These are phyloP conservation scores for Yamadazyma scolyti DNA, from an alignment of 805 yeast genomes.

Conservation along the genomic window DNA sequence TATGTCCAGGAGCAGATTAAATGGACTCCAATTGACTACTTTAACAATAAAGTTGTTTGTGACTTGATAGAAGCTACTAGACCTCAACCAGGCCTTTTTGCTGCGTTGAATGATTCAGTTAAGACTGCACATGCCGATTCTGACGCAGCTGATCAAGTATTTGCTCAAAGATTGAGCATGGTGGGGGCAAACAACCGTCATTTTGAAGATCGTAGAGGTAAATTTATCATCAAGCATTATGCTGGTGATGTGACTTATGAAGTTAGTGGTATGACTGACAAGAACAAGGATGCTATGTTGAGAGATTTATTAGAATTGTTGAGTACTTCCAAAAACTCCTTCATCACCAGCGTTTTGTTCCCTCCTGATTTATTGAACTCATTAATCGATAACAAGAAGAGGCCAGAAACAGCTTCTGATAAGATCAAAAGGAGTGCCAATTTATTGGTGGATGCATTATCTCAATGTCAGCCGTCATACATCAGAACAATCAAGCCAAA, in stretches of 20 bases:
- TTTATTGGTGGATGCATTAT: conserved; percentile 79
- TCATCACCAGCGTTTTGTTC: conserved; percentile 53
- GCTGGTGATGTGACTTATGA: conserved; percentile 98
- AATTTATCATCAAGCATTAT: conserved; percentile 90
- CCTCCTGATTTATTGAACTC: conserved; percentile 35
- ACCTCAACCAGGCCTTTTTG: conserved; percentile 91
- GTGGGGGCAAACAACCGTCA: conserved; percentile 75
- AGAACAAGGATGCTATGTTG: conserved; percentile 91
- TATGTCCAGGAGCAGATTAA: conserved; percentile 91
- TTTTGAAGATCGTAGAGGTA: conserved; percentile 82
- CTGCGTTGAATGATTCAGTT: conserved; percentile 93
- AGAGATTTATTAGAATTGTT: conserved; percentile 82
- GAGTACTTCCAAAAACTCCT: conserved; percentile 64
- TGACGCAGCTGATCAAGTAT: conserved; percentile 92
- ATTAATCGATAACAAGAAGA: conserved; percentile 55
- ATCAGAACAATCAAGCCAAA: conserved; percentile 97
- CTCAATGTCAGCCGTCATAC: conserved; percentile 91
- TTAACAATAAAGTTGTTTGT: conserved; percentile 94
- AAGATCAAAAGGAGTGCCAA: conserved; percentile 92
- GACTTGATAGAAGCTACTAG: conserved; percentile 90
- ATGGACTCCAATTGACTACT: conserved; percentile 97
- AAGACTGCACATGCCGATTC: conserved; percentile 99
- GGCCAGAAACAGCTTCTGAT: conserved; percentile 96
- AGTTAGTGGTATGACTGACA: conserved; percentile 86
- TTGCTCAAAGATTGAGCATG: conserved; percentile 85